A percentile compares a stretch with the other conserved stretches of the same genome.
phyloP scores from a whole-genome alignment of 305 asterid genomes.

The Fraxinus albicans region DNA sequence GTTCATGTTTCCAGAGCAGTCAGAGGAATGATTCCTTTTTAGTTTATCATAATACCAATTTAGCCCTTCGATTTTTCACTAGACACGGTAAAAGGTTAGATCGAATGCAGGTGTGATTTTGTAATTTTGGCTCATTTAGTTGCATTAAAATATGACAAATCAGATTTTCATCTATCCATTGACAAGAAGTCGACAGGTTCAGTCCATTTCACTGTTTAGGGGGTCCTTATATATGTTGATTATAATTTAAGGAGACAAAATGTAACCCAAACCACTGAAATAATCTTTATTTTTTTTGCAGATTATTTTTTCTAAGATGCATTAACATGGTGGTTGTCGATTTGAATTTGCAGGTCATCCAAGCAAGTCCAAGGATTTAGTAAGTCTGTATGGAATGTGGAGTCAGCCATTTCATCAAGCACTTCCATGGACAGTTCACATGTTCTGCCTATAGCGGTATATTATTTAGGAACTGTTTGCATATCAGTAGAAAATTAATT shows the following conservation, averaged over 20 bases:
- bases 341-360: slow-evolving; percentile 57
- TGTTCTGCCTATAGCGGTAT: slow-evolving; percentile 58
- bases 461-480: slow-evolving; percentile 14
- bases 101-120: background rate
- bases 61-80: background rate
- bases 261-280: background rate
- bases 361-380: slow-evolving; percentile 67
- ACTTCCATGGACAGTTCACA: slow-evolving; percentile 79
- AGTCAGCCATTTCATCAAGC: slow-evolving; percentile 74
- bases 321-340: slow-evolving; percentile 3
- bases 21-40: background rate
- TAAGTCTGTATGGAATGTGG: slow-evolving; percentile 76
- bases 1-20: background rate
- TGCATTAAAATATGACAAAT: background rate
- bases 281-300: slow-evolving; percentile 1
- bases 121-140: background rate
- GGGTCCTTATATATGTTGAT: too few species aligned
- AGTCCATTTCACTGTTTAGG: too few species aligned
- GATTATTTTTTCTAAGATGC: slow-evolving; percentile 10
- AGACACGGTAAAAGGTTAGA: background rate
- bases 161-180: too few species aligned
- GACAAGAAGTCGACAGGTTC: background rate
- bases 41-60: background rate
- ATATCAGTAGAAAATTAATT: background rate
- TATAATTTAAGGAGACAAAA: too few species aligned